Base-by-base conservation (phyloP, 495 filamentous ascomycete genomes). In the Xeromyces bisporus region DNA sequence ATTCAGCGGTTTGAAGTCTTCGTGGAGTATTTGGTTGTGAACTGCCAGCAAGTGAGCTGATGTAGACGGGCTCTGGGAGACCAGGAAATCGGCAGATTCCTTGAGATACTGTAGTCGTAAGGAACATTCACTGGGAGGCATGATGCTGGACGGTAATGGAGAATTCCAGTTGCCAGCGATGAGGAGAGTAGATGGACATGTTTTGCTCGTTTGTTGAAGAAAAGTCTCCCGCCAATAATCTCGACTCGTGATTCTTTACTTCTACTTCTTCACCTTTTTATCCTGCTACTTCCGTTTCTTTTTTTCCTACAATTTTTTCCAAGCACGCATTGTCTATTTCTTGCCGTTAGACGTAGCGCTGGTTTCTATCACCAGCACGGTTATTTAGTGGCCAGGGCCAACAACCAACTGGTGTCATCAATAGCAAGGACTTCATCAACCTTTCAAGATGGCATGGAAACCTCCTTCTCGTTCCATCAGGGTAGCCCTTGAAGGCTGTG, bases 401-500 rank as follows among this genome's bases (percentile, higher is more conserved):
- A n/a, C n/a, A n/a, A n/a, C n/a, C n/a, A n/a, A n/a, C n/a, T n/a
- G n/a, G n/a, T n/a, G n/a, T n/a, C n/a, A n/a, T n/a, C n/a, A n/a
- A n/a, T n/a, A n/a, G n/a, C n/a, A n/a, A n/a, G n/a, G n/a, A n/a
- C n/a, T n/a, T n/a, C n/a, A n/a, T n/a, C n/a, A n/a, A n/a, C n/a
- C n/a, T n/a, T n/a, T n/a, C n/a, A n/a, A n/a, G n/a, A n/a, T n/a
- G n/a, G n/a, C n/a, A n/a, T n/a, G n/a, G n/a, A n/a, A n/a, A n/a
- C n/a, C n/a, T n/a, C n/a, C n/a, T n/a, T n/a, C 36, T 16, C 21
- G 33, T 4, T 47, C 41, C 23, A 24, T 74, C 28, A 60, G 71
- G 11, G 57, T 78, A 18, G 73, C 71, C 18, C 52, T 86, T 1
- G 77, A 87, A 57, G 85, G 85, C 36, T 93, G 85, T 53, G 81